Conservation (phyloP, 768 basidiomycete genomes). For the Leucocoprinus sp. region DNA sequence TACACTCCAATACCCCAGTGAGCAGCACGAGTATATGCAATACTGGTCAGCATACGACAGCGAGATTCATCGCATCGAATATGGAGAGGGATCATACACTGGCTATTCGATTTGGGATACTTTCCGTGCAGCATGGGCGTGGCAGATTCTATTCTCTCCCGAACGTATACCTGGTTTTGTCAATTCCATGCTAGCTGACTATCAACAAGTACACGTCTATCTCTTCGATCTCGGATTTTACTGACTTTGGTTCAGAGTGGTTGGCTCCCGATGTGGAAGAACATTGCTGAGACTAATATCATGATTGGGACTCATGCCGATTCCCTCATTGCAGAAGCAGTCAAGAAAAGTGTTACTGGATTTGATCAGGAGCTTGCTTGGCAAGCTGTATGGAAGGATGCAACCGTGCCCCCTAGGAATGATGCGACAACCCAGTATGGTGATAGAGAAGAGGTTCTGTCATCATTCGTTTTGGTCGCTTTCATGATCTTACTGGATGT, state of each 20-base stretch:
- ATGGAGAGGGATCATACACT: constrained; percentile 56
- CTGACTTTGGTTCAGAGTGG: constrained; percentile 38
- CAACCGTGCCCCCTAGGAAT: constrained; percentile 48
- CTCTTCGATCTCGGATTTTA: not conserved
- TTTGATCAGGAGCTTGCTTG: constrained; percentile 62
- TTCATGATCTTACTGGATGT: not conserved
- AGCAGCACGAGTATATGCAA: constrained; percentile 53
- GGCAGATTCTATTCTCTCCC: constrained; percentile 69
- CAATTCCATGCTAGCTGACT: constrained; percentile 75
- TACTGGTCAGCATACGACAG: constrained; percentile 81
- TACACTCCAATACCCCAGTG: constrained; percentile 69
- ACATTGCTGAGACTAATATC: constrained; percentile 79
- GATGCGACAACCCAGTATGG: constrained; percentile 52
- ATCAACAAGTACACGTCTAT: constrained; percentile 40
- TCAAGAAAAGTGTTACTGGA: constrained; percentile 52
- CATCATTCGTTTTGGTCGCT: not conserved
- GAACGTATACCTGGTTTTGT: constrained; percentile 74
- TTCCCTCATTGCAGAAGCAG: constrained; percentile 67
- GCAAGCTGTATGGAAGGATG: constrained; percentile 71
- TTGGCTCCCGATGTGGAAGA: constrained; percentile 91
- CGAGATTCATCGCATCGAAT: constrained; percentile 36
- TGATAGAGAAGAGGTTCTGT: constrained; percentile 61
- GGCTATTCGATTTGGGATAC: constrained; percentile 82
- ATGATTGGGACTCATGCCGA: constrained; percentile 82
- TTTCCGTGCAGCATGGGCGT: constrained; percentile 72